Evolutionary conservation across 805 yeast species (phyloP), one percentile per base, ranked within the genome.

Genomic region (Saturnispora gosingensis): DNA sequence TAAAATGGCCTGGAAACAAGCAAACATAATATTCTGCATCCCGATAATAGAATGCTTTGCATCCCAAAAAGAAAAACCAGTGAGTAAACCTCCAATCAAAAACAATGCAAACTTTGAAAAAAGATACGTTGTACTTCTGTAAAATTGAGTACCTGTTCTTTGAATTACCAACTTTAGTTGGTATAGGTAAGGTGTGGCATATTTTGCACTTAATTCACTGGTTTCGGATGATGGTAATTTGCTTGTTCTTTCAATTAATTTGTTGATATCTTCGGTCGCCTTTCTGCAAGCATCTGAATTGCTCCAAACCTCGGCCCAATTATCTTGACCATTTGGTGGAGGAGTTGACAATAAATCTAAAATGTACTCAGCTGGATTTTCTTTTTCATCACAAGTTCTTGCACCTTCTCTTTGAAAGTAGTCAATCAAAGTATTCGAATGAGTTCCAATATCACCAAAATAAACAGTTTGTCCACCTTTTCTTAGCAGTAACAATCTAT

Each of bases 281-380:
- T 53, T 54, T 5, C 49, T 51, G 52, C 49, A 69, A 48, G 68
- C 65, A 3, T 54, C 54, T 34, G 68, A 61, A 15, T 64, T 66
- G 7, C 56, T 56, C 93, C 93, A 85, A 11, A 77, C 71, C 10
- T 81, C 78, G 63, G 72, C 71, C 82, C 86, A 85, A 64, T 85
- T 82, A 30, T 67, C 61, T 16, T 75, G 77, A 50, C 69, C 61
- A 3, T 88, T 83, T 28, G 88, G 83, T 3, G 91, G 88, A 62
- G 88, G 90, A 34, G 91, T 90, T 54, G 91, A 91, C 65, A 85
- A 82, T 52, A 80, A 80, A 55, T 82, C 82, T 58, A 84, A 68
- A 67, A 83, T 81, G 70, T 83, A 84, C 66, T 83, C 90, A 34
- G 89, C 89, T 24, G 90, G 89, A 57, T 84, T 84, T 51, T 81